A percentile compares a stretch with the other conserved stretches of the same genome.
phyloP scores from a whole-genome alignment of 495 filamentous ascomycete genomes.

The Annulohypoxylon moriforme region DNA sequence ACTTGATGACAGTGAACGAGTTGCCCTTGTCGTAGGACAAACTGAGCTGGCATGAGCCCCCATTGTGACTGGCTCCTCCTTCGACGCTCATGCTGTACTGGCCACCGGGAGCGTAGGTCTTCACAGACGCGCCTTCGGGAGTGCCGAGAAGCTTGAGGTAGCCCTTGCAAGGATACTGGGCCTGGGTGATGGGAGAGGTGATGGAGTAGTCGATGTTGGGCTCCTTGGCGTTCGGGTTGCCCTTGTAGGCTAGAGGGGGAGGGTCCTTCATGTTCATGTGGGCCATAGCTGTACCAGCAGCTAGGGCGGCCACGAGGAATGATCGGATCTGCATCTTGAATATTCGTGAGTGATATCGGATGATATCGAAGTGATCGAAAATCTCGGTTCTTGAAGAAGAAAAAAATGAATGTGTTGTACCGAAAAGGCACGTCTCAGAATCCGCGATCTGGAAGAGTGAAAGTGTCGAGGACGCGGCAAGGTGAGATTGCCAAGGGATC shows the following conservation, averaged over 20 bases:
- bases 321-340: constrained; percentile 53
- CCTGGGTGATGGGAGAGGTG: constrained; percentile 62
- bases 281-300: constrained; percentile 54
- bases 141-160: constrained; percentile 66
- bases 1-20: constrained; percentile 73
- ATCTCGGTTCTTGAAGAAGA: constrained; percentile 18
- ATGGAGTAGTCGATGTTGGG: constrained; percentile 66
- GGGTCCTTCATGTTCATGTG: constrained; percentile 72
- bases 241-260: constrained; percentile 64
- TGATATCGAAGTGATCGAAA: constrained; percentile 7
- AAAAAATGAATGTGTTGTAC: constrained; percentile 33
- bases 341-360: constrained; percentile 6
- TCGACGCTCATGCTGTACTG: constrained; percentile 67
- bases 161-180: constrained; percentile 75
- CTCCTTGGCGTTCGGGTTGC: constrained; percentile 59
- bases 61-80: constrained; percentile 69
- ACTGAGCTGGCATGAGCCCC: constrained; percentile 73
- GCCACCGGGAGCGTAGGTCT: constrained; percentile 66
- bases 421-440: constrained; percentile 33
- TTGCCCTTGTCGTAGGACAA: constrained; percentile 71
- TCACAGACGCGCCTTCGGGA: constrained; percentile 57
- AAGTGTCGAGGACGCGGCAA: constrained; percentile 8
- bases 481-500: constrained; percentile 18
- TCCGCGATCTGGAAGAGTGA: constrained; percentile 16
- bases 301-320: constrained; percentile 46